Evolutionary conservation across 2,329 filamentous ascomycete genomes (phyloP).

Genomic region (Verticillium longisporum): DNA sequence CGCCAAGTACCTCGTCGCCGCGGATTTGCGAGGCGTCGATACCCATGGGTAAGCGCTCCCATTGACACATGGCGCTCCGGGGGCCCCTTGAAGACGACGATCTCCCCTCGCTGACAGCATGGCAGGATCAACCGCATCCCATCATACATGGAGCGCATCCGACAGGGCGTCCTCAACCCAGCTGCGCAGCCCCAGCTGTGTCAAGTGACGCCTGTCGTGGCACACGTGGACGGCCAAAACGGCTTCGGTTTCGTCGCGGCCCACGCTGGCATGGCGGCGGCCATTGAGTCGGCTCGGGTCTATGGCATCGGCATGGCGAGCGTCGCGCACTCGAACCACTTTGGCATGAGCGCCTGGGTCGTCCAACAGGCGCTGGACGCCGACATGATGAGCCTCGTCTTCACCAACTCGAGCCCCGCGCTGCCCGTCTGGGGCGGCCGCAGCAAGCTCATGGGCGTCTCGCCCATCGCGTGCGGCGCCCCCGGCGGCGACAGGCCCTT

Average conservation of each 20-base stretch:
- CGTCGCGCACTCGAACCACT: constrained; percentile 73
- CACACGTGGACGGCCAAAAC: constrained; percentile 61
- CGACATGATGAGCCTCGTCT: constrained; percentile 63
- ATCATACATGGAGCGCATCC: constrained; percentile 68
- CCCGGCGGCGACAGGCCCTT: constrained; percentile 58
- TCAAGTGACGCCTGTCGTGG: constrained; percentile 64
- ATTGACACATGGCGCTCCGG: neutral
- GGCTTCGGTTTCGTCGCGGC: constrained; percentile 71
- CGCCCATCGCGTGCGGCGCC: constrained; percentile 69
- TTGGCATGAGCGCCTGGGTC: constrained; percentile 77
- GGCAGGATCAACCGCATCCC: constrained; percentile 64
- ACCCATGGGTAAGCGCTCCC: constrained; percentile 49
- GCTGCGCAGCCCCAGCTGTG: constrained; percentile 49
- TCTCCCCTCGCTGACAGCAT: no score
- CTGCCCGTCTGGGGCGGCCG: constrained; percentile 65
- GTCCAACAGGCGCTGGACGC: constrained; percentile 71
- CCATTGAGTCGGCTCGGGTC: constrained; percentile 56
- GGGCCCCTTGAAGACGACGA: no score
- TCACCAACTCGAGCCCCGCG: constrained; percentile 67
- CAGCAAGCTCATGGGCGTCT: constrained; percentile 65
- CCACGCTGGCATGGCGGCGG: constrained; percentile 56
- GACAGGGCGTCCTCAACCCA: constrained; percentile 60
- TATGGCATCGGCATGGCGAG: constrained; percentile 71
- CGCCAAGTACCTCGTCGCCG: constrained; percentile 62
- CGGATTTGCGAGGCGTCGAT: constrained; percentile 73